Percentiles rank a stretch among this genome's conserved stretches.
Evolutionary conservation across 2,329 filamentous ascomycete species (phyloP).

Genomic region (Nannizziopsis arthrosporioides): DNA sequence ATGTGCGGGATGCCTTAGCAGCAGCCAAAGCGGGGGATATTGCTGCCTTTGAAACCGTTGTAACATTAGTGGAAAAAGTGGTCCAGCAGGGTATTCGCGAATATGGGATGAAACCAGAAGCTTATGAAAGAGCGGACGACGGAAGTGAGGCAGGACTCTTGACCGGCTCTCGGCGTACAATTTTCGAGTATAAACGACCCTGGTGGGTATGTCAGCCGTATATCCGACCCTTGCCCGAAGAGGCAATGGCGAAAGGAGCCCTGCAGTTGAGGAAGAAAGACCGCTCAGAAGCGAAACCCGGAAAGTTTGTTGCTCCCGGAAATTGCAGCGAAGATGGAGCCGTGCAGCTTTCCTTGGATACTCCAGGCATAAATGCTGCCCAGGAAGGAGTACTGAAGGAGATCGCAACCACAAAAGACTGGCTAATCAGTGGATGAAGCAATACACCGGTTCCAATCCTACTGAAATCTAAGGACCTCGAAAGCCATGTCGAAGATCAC

Average conservation of each 20-base stretch:
- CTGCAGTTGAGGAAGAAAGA: constrained; percentile 61
- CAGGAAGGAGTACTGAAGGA: not conserved
- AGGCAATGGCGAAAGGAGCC: constrained; percentile 72
- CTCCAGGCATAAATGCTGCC: not conserved
- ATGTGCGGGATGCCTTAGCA: constrained; percentile 76
- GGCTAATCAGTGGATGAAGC: constrained; percentile 6
- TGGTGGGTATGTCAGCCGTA: constrained; percentile 90
- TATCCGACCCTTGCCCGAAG: constrained; percentile 71
- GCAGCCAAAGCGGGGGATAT: constrained; percentile 58
- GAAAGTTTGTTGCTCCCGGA: not conserved
- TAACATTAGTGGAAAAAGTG: constrained; percentile 61
- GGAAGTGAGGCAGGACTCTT: constrained; percentile 22
- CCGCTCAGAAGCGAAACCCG: constrained; percentile 17
- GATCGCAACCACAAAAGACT: constrained; percentile 6
- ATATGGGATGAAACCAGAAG: constrained; percentile 41
- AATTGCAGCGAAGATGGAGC: not conserved
- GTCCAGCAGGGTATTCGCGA: constrained; percentile 62
- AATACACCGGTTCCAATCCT: no score
- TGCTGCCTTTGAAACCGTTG: constrained; percentile 61
- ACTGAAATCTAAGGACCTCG: not conserved
- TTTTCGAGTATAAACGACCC: constrained; percentile 63
- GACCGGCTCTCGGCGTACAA: constrained; percentile 45
- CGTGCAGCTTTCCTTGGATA: not conserved
- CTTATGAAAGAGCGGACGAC: constrained; percentile 25
- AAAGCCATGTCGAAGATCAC: not conserved